Evolutionary conservation across 352 stramenopile genomes (phyloP), one percentile per base, ranked within the genome.

Genomic region (Pythium grandisporangium): DNA sequence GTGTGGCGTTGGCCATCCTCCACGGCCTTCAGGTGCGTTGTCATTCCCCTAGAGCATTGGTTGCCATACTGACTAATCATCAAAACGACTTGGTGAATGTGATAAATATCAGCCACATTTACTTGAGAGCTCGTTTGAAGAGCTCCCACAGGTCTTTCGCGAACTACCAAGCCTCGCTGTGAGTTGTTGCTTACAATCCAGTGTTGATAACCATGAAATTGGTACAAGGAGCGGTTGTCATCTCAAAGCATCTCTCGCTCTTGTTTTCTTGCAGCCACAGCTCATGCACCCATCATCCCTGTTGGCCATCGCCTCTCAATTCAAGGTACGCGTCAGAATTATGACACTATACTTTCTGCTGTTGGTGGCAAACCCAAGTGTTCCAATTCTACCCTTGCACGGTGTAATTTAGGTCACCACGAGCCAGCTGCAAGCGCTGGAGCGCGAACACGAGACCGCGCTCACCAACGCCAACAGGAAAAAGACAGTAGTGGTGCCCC

Each of bases 111-210:
- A n/a, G n/a, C n/a, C n/a, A n/a, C n/a, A n/a, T n/a, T n/a, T n/a
- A n/a, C n/a, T n/a, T n/a, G n/a, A n/a, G n/a, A n/a, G n/a, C 10
- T 41, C 44, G 6, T 89, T 86, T 57, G 72, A 86, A 36, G 70
- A 84, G 38, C 84, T 89, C 27, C 66, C 75, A 22, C 67, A 80
- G 43, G 56, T 89, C 24, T 80, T 89, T 30, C 85, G 85, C 60
- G 70, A 84, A 33, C 64, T 88, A n/a, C n/a, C n/a, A n/a, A n/a
- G n/a, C n/a, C n/a, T n/a, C n/a, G n/a, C n/a, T n/a, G n/a, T n/a
- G n/a, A n/a, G n/a, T n/a, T n/a, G n/a, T n/a, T n/a, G n/a, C n/a
- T n/a, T n/a, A n/a, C n/a, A n/a, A n/a, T n/a, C n/a, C n/a, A n/a
- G n/a, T n/a, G n/a, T n/a, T n/a, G n/a, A n/a, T n/a, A n/a, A n/a